These are phyloP conservation scores for Talaromyces sp. DNA, from an alignment of 2,329 filamentous ascomycete genomes.

Conservation along the genomic window DNA sequence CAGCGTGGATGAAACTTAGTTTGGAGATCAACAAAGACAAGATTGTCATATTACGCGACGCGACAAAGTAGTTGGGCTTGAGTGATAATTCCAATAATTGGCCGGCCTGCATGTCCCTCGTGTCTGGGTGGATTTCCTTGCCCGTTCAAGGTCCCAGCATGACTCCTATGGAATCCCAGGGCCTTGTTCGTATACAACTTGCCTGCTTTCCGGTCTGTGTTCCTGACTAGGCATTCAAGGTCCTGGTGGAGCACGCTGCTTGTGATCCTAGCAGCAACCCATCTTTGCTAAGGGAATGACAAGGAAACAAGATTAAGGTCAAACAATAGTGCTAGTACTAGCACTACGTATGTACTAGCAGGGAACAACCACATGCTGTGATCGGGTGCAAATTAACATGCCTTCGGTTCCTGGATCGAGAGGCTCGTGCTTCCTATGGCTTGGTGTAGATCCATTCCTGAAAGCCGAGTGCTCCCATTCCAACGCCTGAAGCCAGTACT, in stretches of 20 bases:
- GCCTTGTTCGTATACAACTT: too few relatives aligned
- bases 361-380: not conserved
- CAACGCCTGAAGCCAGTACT: constrained; percentile 5
- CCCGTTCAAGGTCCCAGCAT: too few relatives aligned
- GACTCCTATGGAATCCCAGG: too few relatives aligned
- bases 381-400: constrained; percentile 7
- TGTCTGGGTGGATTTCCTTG: too few relatives aligned
- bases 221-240: not conserved
- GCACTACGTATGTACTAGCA: not conserved
- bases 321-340: not conserved
- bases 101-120: too few relatives aligned
- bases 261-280: not conserved
- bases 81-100: too few relatives aligned
- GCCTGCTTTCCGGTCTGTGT: not conserved
- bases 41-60: too few relatives aligned
- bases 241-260: not conserved
- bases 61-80: too few relatives aligned
- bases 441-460: constrained; percentile 22
- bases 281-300: not conserved
- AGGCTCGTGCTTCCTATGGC: constrained; percentile 2
- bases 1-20: not conserved
- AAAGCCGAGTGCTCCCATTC: constrained; percentile 10
- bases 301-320: not conserved
- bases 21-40: not conserved
- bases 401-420: constrained; percentile 10